Percentiles rank a stretch among this genome's conserved stretches.
phyloP scores from a whole-genome alignment of 805 yeast genomes.

The Starmerella apis region DNA sequence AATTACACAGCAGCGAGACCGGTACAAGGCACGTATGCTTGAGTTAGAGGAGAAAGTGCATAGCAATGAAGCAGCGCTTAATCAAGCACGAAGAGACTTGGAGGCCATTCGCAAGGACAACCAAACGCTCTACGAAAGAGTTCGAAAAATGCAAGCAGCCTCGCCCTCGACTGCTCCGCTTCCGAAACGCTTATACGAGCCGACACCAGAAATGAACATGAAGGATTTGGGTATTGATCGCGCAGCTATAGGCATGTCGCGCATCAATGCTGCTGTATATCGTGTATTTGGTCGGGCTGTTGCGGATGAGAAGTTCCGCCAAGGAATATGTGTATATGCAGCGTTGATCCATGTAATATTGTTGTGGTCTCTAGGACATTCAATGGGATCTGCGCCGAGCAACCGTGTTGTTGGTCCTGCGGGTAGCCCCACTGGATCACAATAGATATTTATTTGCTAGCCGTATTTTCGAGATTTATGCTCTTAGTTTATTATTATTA shows the following conservation, averaged over 20 bases:
- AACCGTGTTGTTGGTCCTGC: neutral
- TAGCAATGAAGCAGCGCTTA: conserved; percentile 43
- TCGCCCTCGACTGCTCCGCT: conserved; percentile 42
- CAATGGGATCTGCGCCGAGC: neutral
- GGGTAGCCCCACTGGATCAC: neutral
- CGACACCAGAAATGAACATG: conserved; percentile 77
- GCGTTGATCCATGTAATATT: conserved; percentile 55
- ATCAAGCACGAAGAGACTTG: conserved; percentile 55
- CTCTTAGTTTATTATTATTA: neutral
- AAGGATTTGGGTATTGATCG: conserved; percentile 68
- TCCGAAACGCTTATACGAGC: conserved; percentile 52
- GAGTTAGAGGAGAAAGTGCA: conserved; percentile 77
- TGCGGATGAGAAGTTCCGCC: conserved; percentile 18
- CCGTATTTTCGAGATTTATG: neutral
- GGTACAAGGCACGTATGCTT: conserved; percentile 71
- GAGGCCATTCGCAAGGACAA: conserved; percentile 60
- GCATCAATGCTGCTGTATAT: conserved; percentile 61
- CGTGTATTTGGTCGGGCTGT: conserved; percentile 29
- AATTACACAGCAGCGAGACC: conserved; percentile 86
- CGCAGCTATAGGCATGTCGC: conserved; percentile 58
- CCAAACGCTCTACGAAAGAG: conserved; percentile 65
- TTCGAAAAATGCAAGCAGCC: conserved; percentile 36
- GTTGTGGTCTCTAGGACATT: neutral
- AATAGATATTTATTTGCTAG: neutral
- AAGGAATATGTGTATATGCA: conserved; percentile 47